Base-by-base conservation (phyloP, 306 rosid species). In the Corylus heterophylla region DNA sequence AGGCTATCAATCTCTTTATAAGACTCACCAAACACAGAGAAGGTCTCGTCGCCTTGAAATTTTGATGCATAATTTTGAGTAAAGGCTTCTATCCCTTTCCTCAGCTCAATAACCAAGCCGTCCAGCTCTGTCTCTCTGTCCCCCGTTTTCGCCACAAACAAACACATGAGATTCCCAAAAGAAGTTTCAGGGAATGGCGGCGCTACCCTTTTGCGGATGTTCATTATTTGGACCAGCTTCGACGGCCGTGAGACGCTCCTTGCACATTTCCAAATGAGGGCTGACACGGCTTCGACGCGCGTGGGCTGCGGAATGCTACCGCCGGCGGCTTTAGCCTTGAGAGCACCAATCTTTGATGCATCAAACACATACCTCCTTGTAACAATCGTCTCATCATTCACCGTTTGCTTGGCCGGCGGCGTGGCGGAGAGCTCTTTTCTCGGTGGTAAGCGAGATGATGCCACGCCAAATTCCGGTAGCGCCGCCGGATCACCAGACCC, bases 221-320 rank as follows among this genome's bases (percentile, higher is more conserved):
- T 80, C 31, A 86, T 73, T 1, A 72, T 9, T 35, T 86, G 88
- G 48, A 45, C 18, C 48, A 83, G n/a, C 29, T 69, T 54, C 2
- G 73, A 72, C 37, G 54, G 76, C 61, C 72, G 71, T 20, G 80
- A 73, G 1, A 86, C 81, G 6, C 47, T 44, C 55, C 68, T 79
- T 2, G 72, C 76, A 56, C 83, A 78, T 54, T 82, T 88, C 85
- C 83, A 80, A 0, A 85, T 78, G 17, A 88, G 83, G 9, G 91
- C 81, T 9, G 78, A 72, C 42, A 85, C 79, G 7, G 68, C 83
- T 63, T 86, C 88, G 0, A 86, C 86, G 42, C 85, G 73, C 1
- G 86, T 73, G 9, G 89, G 77, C 18, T 74, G 59, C 42, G 68
- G 13, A 18, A 77, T 77, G 35, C 45, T 61, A 22, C 35, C 54